Evolutionary conservation across 305 asterid species (phyloP), one percentile per base, ranked within the genome.

Genomic region (Euphrasia arctica): DNA sequence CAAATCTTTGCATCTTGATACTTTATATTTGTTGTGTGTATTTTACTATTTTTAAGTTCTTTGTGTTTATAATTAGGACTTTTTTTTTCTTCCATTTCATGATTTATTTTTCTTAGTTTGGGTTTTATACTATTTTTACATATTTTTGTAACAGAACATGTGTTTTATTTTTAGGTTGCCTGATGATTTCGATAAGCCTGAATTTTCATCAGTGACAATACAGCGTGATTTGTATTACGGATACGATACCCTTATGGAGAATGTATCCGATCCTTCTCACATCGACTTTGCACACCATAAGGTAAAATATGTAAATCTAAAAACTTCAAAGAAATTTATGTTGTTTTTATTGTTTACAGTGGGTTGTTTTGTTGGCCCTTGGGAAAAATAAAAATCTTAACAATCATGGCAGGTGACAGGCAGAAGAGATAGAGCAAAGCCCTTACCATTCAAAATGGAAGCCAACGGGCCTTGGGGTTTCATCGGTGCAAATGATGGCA

Each of bases 231-330:
- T 93, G 79, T 93, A 71, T 80, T 93, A 93, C 67, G 96, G 97
- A 25, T 90, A 93, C 63, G 99, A 93, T 80, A 93, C 96, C 64
- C 92, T 93, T 50, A 88, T 93, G 99, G 99, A 93, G 88, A 93
- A 93, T 70, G 99, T 93, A 18, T 90, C 97, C 43, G 97, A 93
- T 82, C 99, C 99, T 70, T 93, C 97, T 70, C 99, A 93, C 77
- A 93, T 93, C 60, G 95, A 93, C 77, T 93, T 93, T 80, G 97
- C 99, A 9, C 97, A 93, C 71, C 97, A 93, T 78, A 93, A 88
- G 97, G 99, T 90, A 79, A 36, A 15, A 6, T 67, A 22, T 64
- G 64, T 60, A 29, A 9, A 36, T 32, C 41, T 39, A 0, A 27
- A 34, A 51, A 18, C 51, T 58, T 58, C 0, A 3, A 34, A 32